Evolutionary conservation across 2,329 filamentous ascomycete species (phyloP).

Genomic region (Macrophomina phaseolina): DNA sequence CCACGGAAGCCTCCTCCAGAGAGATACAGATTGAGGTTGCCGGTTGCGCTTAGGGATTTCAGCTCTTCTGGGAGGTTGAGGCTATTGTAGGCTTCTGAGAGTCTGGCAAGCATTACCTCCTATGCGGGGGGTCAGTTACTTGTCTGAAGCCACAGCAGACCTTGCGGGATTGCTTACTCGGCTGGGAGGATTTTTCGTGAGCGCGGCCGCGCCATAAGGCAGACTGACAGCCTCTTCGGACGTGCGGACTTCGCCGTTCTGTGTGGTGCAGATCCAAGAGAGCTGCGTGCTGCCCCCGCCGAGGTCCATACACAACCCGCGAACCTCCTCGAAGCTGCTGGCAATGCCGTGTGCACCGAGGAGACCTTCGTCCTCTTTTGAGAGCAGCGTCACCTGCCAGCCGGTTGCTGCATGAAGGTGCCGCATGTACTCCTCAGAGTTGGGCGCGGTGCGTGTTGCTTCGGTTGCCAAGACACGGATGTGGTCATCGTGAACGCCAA

Average conservation of each 20-base stretch:
- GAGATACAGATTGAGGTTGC: constrained; percentile 75
- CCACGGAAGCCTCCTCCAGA: constrained; percentile 90
- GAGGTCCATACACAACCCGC: constrained; percentile 83
- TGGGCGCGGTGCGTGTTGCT: constrained; percentile 81
- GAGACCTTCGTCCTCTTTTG: constrained; percentile 80
- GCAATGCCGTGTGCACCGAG: constrained; percentile 84
- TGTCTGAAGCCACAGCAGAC: too few species aligned
- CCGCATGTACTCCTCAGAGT: constrained; percentile 70
- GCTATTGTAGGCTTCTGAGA: constrained; percentile 65
- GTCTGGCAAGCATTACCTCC: constrained; percentile 61
- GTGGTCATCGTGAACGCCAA: constrained; percentile 68
- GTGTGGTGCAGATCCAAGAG: constrained; percentile 63
- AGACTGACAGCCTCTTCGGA: constrained; percentile 65
- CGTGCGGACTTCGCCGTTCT: constrained; percentile 57
- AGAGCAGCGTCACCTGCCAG: constrained; percentile 73
- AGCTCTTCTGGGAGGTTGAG: constrained; percentile 63
- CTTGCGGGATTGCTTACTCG: not conserved
- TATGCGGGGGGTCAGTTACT: constrained; percentile 31
- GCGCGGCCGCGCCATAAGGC: constrained; percentile 72
- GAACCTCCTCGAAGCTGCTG: constrained; percentile 72
- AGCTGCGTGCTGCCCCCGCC: constrained; percentile 77
- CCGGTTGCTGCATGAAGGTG: constrained; percentile 69
- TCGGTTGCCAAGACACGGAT: constrained; percentile 85
- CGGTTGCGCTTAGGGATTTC: constrained; percentile 33
- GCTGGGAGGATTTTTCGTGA: constrained; percentile 47